A percentile compares a stretch with the other conserved stretches of the same genome.
Evolutionary conservation across 345 rosid species (phyloP).

Genomic region (Punica granatum): DNA sequence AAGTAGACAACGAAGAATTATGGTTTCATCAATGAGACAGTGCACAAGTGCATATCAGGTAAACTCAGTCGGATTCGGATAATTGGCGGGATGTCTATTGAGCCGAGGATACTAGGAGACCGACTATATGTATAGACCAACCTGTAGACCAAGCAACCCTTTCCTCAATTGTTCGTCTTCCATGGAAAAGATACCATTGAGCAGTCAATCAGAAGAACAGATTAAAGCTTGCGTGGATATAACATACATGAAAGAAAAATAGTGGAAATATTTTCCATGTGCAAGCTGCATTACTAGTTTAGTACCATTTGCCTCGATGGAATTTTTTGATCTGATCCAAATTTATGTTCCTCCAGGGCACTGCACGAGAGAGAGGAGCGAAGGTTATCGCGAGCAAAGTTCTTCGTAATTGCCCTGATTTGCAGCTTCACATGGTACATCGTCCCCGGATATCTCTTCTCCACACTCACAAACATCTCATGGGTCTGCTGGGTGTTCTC

Average conservation of each 20-base stretch:
- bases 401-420: slow-evolving; percentile 63
- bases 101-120: background rate
- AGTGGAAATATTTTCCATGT: background rate
- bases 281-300: too few relatives aligned
- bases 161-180: background rate
- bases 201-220: background rate
- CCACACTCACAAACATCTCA: slow-evolving; percentile 73
- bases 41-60: too few relatives aligned
- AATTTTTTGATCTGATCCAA: background rate
- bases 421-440: slow-evolving; percentile 71
- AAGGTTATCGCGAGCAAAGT: slow-evolving; percentile 66
- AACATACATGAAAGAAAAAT: background rate
- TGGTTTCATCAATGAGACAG: too few relatives aligned
- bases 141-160: background rate
- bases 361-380: slow-evolving; percentile 76
- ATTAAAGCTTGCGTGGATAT: background rate
- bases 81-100: too few relatives aligned
- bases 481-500: slow-evolving; percentile 87
- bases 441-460: slow-evolving; percentile 75
- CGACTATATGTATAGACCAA: background rate
- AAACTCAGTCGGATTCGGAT: too few relatives aligned
- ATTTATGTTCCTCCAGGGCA: slow-evolving; percentile 38
- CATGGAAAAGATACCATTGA: background rate
- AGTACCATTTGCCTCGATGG: background rate
- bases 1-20: too few relatives aligned